phyloP scores from a whole-genome alignment of 108 stramenopile species.

The Cyclotella kingstonii region DNA sequence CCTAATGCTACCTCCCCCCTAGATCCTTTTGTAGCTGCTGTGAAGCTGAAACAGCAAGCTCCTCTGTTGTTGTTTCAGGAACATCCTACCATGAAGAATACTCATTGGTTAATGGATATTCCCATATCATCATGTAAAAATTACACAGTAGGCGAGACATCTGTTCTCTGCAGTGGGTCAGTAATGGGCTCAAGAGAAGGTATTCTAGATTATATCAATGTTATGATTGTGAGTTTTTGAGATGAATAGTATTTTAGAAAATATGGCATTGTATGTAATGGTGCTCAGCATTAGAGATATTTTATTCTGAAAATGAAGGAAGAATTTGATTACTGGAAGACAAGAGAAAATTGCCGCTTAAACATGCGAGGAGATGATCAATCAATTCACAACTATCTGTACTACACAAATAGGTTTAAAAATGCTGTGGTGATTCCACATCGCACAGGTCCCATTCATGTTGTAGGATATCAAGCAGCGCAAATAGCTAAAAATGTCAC shows the following conservation, averaged over 20 bases:
- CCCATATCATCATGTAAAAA: constrained; percentile 10
- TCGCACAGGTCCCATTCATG: constrained; percentile 26
- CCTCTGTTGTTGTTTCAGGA: constrained; percentile 60
- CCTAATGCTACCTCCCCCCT: no score
- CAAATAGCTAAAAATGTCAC: constrained; percentile 5
- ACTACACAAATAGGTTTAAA: constrained; percentile 53
- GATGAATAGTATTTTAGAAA: no score
- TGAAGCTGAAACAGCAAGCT: constrained; percentile 25
- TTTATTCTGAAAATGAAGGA: no score
- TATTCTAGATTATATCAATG: constrained; percentile 56
- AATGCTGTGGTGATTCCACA: constrained; percentile 42
- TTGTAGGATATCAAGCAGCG: no score
- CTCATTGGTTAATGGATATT: constrained; percentile 52
- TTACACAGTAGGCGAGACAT: constrained; percentile 20
- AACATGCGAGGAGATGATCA: constrained; percentile 56
- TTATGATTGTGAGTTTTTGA: no score
- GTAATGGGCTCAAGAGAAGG: no score
- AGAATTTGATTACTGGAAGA: constrained; percentile 64
- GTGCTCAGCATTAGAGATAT: no score
- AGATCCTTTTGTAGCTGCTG: constrained; percentile 63
- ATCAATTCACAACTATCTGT: constrained; percentile 76
- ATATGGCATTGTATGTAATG: no score
- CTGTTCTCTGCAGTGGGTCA: no score
- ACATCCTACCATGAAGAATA: constrained; percentile 35
- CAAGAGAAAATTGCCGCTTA: no score